phyloP scores from a whole-genome alignment of 768 basidiomycete genomes.

The Pulveroboletus sp. region DNA sequence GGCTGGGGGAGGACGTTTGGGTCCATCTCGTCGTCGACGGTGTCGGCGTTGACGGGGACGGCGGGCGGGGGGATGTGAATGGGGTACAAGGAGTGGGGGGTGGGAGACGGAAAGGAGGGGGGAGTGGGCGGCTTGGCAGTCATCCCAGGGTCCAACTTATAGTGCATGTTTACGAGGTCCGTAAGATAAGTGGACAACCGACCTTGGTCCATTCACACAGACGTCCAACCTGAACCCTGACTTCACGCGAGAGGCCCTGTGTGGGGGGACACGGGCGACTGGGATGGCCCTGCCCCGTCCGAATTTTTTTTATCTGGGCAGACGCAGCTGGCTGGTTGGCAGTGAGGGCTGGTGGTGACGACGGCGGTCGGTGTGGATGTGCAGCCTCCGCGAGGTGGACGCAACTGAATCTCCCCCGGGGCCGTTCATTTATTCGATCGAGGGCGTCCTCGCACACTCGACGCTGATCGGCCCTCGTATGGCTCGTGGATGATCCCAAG shows the following conservation, averaged over 20 bases:
- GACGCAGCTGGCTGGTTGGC: no score
- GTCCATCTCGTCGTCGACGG: constrained; percentile 26
- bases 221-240: constrained; percentile 19
- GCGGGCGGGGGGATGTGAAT: constrained; percentile 9
- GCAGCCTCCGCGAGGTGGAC: no score
- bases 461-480: constrained; percentile 5
- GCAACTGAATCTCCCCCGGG: background rate
- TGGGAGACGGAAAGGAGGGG: constrained; percentile 34
- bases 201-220: constrained; percentile 23
- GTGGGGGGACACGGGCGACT: background rate
- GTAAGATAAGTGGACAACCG: constrained; percentile 5
- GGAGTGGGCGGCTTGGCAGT: constrained; percentile 33
- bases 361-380: no score
- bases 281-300: background rate
- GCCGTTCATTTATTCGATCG: constrained; percentile 10
- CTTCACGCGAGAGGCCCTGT: constrained; percentile 6
- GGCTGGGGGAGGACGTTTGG: constrained; percentile 13
- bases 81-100: constrained; percentile 22
- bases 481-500: background rate
- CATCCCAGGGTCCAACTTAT: constrained; percentile 30
- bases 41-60: background rate
- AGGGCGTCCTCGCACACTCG: background rate
- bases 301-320: background rate
- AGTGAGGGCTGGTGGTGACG: background rate
- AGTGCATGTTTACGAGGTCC: constrained; percentile 16